These are phyloP conservation scores for Ceratobasidium sp. DNA, from an alignment of 1,284 basidiomycete genomes.

Conservation along the genomic window DNA sequence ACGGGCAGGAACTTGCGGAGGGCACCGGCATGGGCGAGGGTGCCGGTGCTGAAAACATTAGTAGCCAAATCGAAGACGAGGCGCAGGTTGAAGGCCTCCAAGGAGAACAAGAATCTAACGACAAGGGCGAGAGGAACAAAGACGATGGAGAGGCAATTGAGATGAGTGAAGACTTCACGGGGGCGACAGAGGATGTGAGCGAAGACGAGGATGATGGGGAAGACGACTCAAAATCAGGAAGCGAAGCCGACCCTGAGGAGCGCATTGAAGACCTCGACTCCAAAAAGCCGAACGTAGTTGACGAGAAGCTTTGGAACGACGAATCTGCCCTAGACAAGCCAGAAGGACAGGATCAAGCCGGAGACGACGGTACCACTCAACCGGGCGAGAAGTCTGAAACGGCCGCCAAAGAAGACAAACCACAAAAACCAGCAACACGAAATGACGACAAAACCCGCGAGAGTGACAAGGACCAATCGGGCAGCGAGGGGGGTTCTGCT, in stretches of 20 bases:
- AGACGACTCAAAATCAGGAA: slow-evolving; percentile 63
- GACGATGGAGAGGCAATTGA: slow-evolving; percentile 63
- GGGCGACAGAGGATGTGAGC: slow-evolving; percentile 81
- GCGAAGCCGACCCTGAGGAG: slow-evolving; percentile 77
- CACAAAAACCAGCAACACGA: slow-evolving; percentile 52
- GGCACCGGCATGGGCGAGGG: slow-evolving; percentile 91
- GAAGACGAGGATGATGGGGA: slow-evolving; percentile 66
- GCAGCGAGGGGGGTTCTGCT: slow-evolving; percentile 53
- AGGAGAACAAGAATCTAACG: slow-evolving; percentile 70
- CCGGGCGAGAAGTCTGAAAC: slow-evolving; percentile 68
- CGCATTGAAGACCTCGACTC: slow-evolving; percentile 86
- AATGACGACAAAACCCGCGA: slow-evolving; percentile 55
- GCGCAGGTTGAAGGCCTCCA: slow-evolving; percentile 95
- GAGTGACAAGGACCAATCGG: slow-evolving; percentile 53
- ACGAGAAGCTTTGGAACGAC: slow-evolving; percentile 98
- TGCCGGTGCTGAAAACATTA: slow-evolving; percentile 84
- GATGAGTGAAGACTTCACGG: slow-evolving; percentile 73
- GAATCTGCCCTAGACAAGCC: slow-evolving; percentile 62
- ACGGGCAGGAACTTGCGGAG: slow-evolving; percentile 65
- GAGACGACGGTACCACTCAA: slow-evolving; percentile 51
- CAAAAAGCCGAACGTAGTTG: slow-evolving; percentile 86
- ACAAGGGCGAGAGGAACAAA: slow-evolving; percentile 67
- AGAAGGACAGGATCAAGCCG: slow-evolving; percentile 54
- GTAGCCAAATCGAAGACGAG: slow-evolving; percentile 94
- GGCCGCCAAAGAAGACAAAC: slow-evolving; percentile 74